A percentile compares a stretch with the other conserved stretches of the same genome.
These are phyloP conservation scores for Ascochyta viciae-villosae DNA, from an alignment of 2,329 filamentous ascomycete species.

Conservation along the genomic window DNA sequence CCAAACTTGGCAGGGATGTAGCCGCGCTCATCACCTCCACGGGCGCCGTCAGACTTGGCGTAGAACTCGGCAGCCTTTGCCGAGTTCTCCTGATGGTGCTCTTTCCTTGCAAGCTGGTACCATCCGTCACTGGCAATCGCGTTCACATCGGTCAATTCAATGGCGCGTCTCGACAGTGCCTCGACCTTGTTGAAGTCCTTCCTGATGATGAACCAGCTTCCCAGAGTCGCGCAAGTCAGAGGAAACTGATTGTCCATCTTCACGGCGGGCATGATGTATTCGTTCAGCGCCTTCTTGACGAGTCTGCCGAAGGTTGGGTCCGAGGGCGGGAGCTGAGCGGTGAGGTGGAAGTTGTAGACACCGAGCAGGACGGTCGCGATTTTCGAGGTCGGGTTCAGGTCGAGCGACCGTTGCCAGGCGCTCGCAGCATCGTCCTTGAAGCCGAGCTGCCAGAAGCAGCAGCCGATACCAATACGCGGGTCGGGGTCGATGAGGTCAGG, in stretches of 20 bases:
- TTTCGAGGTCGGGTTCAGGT: conserved; percentile 84
- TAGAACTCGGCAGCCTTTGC: conserved; percentile 85
- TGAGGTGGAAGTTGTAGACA: conserved; percentile 86
- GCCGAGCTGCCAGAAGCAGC: conserved; percentile 95
- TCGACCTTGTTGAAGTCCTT: conserved; percentile 84
- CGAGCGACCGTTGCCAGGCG: conserved; percentile 88
- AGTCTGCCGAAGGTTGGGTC: conserved; percentile 83
- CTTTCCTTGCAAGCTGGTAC: conserved; percentile 92
- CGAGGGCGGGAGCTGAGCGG: conserved; percentile 80
- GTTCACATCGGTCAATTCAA: conserved; percentile 95
- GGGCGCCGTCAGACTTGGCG: conserved; percentile 85
- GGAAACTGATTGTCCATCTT: conserved; percentile 92
- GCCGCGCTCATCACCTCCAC: conserved; percentile 88
- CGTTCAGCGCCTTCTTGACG: conserved; percentile 93
- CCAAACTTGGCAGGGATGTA: conserved; percentile 96
- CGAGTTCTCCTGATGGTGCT: conserved; percentile 80
- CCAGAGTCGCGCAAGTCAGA: conserved; percentile 88
- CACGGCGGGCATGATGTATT: conserved; percentile 92
- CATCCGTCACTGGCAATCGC: conserved; percentile 96
- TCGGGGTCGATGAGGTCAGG: conserved; percentile 91
- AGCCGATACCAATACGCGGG: conserved; percentile 93
- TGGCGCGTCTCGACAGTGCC: conserved; percentile 86
- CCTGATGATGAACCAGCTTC: conserved; percentile 84
- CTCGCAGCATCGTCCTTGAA: conserved; percentile 90
- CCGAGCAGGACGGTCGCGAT: conserved; percentile 89